Base-by-base conservation (phyloP, 106 monocot genomes). In the Platanthera guangdongensis region DNA sequence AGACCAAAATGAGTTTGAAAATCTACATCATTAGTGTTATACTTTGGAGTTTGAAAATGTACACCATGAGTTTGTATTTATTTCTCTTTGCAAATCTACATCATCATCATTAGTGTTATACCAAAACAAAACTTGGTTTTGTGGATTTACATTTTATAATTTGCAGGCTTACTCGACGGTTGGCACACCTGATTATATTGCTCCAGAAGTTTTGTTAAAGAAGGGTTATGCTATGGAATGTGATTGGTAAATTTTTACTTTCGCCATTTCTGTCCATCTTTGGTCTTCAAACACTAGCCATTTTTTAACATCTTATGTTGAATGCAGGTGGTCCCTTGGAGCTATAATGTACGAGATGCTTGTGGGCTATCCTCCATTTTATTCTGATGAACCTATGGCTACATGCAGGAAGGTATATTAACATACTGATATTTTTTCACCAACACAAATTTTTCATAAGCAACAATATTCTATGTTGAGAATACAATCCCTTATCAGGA, bases 271-370 rank as follows among this genome's bases (percentile, higher is more conserved):
- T 81, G 8, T 69, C 14, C 16, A 46, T 75, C 45, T 25, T 25
- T 52, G 49, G 32, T 50, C 47, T 81, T 8, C 15, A 0, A 21
- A 11, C 14, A 57, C 46, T 15, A 4, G 21, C 16, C 32, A 68
- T 47, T 8, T 70, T 8, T 30, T 18, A 75, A 30, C 49, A 19
- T 75, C 45, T 68, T 14, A 53, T 71, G 74, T 75, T 32, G 55
- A 63, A 51, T 85, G 21, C 51, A 95, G 95, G 95, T 95, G 92
- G 95, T 95, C 92, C 12, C 84, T 95, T 48, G 95, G 95, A 64
- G 92, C 95, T 80, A 95, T 95, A 57, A 89, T 95, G 95, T 95
- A 95, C 75, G 95, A 95, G 82, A 95, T 95, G 92, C 87, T 95
- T 72, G 92, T 95, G 51, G 95, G 95, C 64, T 95, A 95, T 92